Evolutionary conservation across 257 asterid genomes (phyloP), one percentile per base, ranked within the genome.

Genomic region (Solanum medicagineum): DNA sequence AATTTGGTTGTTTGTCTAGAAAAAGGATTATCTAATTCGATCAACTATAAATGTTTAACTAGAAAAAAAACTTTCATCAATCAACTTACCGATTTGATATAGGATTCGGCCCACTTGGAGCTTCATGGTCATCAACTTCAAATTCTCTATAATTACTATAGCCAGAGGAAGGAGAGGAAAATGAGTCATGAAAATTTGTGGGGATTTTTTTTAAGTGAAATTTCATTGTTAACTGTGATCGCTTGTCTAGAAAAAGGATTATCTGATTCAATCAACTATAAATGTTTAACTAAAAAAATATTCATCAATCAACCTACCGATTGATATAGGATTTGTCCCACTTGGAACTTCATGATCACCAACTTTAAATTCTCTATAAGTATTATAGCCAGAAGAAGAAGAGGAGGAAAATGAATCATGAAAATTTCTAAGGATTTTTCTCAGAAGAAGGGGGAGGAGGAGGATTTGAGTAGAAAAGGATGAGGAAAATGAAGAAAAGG

Each of bases 71-170:
- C 0, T 1, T 26, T 13, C 32, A 22, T 59, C 8, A 63, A 63
- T 59, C 8, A 22, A 65, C 42, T 65, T 65, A 65, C 71, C 71
- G 9, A 26, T 94, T 94, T 36, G 93, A 88, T 83, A 91, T 91
- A 70, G 97, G 97, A 89, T 93, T 94, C 56, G 95, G 93, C 24
- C 96, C 98, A 81, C 95, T 94, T 0, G 98, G 97, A 84, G 93
- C 97, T 86, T 92, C 95, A 84, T 94, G 97, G 75, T 92, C 86
- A 75, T 90, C 86, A 9, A 83, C 93, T 85, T 89, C 88, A 75
- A 93, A 94, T 69, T 89, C 91, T 81, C 91, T 85, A 12, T 86
- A 56, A 20, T 86, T 40, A 8, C 36, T 51, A 8, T 20, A 6
- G 5, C 2, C 10, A 60, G 15, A 60, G 6, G 89, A 84, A 5